These are phyloP conservation scores for Tylopilus vinaceipallidus DNA, from an alignment of 768 basidiomycete species.

Conservation along the genomic window DNA sequence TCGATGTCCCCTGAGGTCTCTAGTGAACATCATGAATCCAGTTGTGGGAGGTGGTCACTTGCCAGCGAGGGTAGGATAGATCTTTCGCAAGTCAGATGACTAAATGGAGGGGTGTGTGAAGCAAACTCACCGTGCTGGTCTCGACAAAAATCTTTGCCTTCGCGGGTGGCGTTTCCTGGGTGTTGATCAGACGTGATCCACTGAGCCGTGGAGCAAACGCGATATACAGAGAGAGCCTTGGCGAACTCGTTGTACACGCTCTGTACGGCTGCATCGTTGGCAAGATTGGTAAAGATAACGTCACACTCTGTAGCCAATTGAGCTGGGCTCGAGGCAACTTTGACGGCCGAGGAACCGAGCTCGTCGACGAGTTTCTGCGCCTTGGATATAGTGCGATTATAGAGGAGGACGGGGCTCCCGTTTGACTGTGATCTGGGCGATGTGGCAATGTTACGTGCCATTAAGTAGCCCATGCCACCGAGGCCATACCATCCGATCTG, in stretches of 20 bases:
- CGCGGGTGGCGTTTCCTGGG: constrained; percentile 40
- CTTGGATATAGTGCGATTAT: constrained; percentile 71
- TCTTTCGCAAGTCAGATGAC: constrained; percentile 34
- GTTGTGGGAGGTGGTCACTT: constrained; percentile 3
- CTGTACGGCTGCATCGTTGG: constrained; percentile 69
- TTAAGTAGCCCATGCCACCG: constrained; percentile 70
- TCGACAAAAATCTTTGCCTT: constrained; percentile 79
- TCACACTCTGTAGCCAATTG: constrained; percentile 69
- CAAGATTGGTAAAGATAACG: constrained; percentile 72
- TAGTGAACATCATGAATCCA: background rate
- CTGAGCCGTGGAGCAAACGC: background rate
- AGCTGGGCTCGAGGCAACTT: constrained; percentile 53
- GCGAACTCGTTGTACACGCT: constrained; percentile 60
- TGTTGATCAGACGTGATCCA: background rate
- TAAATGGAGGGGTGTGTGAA: background rate
- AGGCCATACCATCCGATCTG: constrained; percentile 48
- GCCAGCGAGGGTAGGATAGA: constrained; percentile 55
- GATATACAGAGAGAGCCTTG: constrained; percentile 52
- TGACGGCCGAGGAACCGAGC: constrained; percentile 50
- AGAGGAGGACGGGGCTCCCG: constrained; percentile 61
- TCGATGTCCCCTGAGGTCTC: constrained; percentile 62
- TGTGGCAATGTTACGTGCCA: constrained; percentile 78
- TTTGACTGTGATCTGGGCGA: constrained; percentile 38
- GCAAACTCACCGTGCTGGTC: constrained; percentile 68
- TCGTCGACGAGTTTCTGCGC: constrained; percentile 55